Base-by-base conservation (phyloP, 768 basidiomycete species). In the Termitomyces sp. region DNA sequence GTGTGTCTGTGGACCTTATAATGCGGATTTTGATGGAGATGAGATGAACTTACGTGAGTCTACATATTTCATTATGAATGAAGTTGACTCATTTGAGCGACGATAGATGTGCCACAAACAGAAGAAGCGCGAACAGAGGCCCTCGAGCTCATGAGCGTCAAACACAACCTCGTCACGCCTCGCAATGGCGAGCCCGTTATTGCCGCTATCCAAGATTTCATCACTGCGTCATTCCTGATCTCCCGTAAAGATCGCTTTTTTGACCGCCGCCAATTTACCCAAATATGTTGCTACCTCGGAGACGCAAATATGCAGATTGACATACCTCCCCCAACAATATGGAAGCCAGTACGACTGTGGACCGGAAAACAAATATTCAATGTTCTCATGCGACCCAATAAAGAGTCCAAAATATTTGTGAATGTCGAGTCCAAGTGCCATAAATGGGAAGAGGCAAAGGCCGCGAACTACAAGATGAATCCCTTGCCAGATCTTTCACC, bases 281-380 rank as follows among this genome's bases (percentile, higher is more conserved):
- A 98, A 67, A 94, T 97, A 63, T 96, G 94, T 70, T 92, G 90
- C 58, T 99, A 95, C 72, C 81, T 99, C 49, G 89, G 82, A 18
- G 97, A 98, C 66, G 96, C 93, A 26, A 82, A 90, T 64, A 73
- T 94, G 44, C 89, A 96, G 29, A 94, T 98, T 67, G 95, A 98
- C 66, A 85, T 99, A 50, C 97, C 97, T 12, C 93, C 94, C 0
- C 97, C 97, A 0, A 85, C 90, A 0, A 93, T 99, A 59, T 85
- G 88, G 84, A 98, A 97, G 69, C 97, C 97, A 10, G 81, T 84
- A 26, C 82, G 91, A 20, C 75, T 99, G 2, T 99, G 97, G 97
- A 98, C 97, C 0, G 97, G 97, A 31, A 99, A 99, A 67, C 97
- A 99, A 67, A 80, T 99, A n/a, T 98, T 98, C 80, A 94, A 92